Percentiles rank a stretch among this genome's conserved stretches.
Evolutionary conservation across 78 protist genomes (phyloP).

Genomic region (Guillardia theta): DNA sequence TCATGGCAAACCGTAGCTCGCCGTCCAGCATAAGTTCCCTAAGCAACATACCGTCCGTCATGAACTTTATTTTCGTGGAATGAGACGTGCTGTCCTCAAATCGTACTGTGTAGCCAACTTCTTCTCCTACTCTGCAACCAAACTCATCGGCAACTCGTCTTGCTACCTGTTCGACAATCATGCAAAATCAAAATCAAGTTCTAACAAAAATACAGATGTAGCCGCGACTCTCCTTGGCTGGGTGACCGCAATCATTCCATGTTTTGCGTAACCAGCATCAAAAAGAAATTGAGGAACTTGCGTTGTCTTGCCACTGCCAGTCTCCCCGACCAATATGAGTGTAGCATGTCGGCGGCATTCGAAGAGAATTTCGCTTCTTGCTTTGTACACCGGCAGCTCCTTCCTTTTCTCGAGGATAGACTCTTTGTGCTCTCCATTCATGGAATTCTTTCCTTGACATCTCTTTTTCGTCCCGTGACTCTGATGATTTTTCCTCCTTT

Average conservation of each 20-base stretch:
- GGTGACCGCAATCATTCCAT: slow-evolving; percentile 81
- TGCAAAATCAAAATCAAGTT: no score
- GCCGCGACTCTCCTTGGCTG: slow-evolving; percentile 99
- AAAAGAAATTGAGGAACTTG: slow-evolving; percentile 70
- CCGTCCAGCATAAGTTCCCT: background rate
- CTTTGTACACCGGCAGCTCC: background rate
- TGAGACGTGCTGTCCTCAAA: slow-evolving; percentile 92
- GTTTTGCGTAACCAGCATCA: slow-evolving; percentile 60
- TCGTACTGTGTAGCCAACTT: slow-evolving; percentile 99
- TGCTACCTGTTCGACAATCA: no score
- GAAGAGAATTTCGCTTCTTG: background rate
- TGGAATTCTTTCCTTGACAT: no score
- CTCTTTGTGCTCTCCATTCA: no score
- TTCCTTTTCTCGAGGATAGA: background rate
- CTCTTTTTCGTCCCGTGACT: no score
- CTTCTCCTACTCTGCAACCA: slow-evolving; percentile 61
- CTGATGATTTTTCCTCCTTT: no score
- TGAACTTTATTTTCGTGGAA: slow-evolving; percentile 69
- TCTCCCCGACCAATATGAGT: slow-evolving; percentile 96
- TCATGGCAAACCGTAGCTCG: no score
- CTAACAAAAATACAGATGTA: no score
- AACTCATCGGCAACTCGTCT: slow-evolving; percentile 87
- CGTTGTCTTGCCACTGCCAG: slow-evolving; percentile 99
- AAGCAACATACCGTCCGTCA: slow-evolving; percentile 97
- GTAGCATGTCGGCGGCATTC: slow-evolving; percentile 66